Percentiles rank a stretch among this genome's conserved stretches.
Conservation (phyloP, 371 early-diverging fungal species). For the Funneliformis caledonium region DNA sequence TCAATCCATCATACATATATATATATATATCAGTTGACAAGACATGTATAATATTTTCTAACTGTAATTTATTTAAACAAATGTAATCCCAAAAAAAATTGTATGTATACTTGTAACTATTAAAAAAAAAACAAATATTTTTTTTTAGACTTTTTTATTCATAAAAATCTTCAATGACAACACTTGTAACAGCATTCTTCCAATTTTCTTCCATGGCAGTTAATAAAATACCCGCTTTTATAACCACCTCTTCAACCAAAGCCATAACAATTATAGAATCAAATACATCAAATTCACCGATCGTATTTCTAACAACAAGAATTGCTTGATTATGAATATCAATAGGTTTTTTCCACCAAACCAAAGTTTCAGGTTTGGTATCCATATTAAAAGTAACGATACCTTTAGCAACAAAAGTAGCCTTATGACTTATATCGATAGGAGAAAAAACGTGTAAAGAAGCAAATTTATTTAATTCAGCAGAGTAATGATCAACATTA, state of each 20-base stretch:
- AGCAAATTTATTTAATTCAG: constrained; percentile 9
- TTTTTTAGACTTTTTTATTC: not conserved
- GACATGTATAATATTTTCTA: not conserved
- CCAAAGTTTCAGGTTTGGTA: not conserved
- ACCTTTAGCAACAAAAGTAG: constrained; percentile 30
- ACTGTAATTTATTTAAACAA: not conserved
- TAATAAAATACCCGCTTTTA: constrained; percentile 35
- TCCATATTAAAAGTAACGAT: constrained; percentile 22
- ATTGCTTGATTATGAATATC: not conserved
- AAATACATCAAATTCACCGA: constrained; percentile 29
- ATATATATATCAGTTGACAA: not conserved
- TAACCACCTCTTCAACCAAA: constrained; percentile 16
- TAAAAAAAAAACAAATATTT: not conserved
- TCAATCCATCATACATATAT: not conserved
- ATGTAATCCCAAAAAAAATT: not conserved
- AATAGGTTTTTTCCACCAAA: constrained; percentile 7
- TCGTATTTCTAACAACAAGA: constrained; percentile 13
- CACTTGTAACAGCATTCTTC: constrained; percentile 29
- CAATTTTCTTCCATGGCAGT: constrained; percentile 36
- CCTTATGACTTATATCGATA: constrained; percentile 9
- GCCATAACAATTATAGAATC: constrained; percentile 24
- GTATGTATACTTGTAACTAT: not conserved
- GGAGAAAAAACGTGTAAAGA: constrained; percentile 36
- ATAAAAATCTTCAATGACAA: constrained; percentile 14
- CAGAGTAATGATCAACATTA: not conserved